Percentiles rank a stretch among this genome's conserved stretches.
Conservation (phyloP, 2,329 filamentous ascomycete genomes). For the Arthrobotrys conoides region DNA sequence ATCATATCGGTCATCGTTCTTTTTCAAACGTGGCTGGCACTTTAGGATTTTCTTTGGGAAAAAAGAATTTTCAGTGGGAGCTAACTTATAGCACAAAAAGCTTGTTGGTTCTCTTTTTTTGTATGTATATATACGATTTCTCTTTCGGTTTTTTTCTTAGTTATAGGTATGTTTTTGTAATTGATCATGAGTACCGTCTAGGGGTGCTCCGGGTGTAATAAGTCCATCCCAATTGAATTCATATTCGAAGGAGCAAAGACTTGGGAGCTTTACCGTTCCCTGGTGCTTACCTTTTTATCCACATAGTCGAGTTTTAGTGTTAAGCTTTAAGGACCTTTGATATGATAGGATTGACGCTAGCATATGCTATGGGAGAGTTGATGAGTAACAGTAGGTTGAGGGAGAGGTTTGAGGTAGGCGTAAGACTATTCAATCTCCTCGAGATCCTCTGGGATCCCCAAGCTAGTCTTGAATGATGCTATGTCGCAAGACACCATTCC, state of each 20-base stretch:
- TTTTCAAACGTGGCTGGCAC: conserved; percentile 19
- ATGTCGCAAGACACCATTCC: conserved; percentile 49
- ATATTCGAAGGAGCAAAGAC: neutral
- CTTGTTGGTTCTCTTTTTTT: conserved; percentile 5
- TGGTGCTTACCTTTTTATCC: neutral
- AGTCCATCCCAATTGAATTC: neutral
- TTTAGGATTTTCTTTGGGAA: neutral
- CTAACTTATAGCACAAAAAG: conserved; percentile 10
- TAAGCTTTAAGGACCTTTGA: neutral
- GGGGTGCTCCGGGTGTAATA: neutral
- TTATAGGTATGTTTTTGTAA: conserved; percentile 11
- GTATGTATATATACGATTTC: conserved; percentile 28
- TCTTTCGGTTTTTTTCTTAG: neutral
- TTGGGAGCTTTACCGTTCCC: neutral
- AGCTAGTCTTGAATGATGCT: conserved; percentile 27
- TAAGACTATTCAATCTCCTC: conserved; percentile 43
- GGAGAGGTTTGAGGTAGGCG: neutral
- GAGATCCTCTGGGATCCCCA: conserved; percentile 48
- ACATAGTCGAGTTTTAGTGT: neutral
- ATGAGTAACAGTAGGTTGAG: neutral
- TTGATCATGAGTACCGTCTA: neutral
- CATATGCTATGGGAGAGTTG: too few species aligned
- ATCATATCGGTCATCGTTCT: conserved; percentile 15
- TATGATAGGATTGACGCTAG: neutral
- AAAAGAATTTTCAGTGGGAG: conserved; percentile 27